Percentiles rank a stretch among this genome's conserved stretches.
phyloP scores from a whole-genome alignment of 345 rosid species.

The Aethionema arabicum region DNA sequence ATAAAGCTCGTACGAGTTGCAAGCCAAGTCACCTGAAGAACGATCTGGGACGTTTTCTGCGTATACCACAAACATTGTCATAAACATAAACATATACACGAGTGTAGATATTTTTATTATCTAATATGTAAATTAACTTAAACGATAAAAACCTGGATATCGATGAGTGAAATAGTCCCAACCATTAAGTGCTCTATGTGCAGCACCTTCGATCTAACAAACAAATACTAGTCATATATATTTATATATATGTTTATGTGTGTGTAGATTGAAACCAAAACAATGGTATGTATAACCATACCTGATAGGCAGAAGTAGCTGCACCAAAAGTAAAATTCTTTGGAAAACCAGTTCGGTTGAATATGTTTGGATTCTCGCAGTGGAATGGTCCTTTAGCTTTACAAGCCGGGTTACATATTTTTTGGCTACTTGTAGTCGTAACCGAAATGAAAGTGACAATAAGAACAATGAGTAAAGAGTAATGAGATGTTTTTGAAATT shows the following conservation, averaged over 20 bases:
- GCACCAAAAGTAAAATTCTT: slow-evolving; percentile 25
- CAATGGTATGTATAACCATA: background rate
- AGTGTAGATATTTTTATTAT: background rate
- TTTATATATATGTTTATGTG: too few species aligned
- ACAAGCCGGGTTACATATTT: slow-evolving; percentile 21
- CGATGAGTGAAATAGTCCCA: slow-evolving; percentile 31
- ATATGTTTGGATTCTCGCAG: slow-evolving; percentile 20
- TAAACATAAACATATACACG: background rate
- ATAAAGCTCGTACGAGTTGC: slow-evolving; percentile 19
- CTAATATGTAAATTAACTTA: background rate
- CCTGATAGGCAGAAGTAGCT: slow-evolving; percentile 31
- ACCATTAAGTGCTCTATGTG: slow-evolving; percentile 26
- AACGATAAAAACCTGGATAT: slow-evolving; percentile 19
- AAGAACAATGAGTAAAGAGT: slow-evolving; percentile 14
- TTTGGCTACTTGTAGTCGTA: slow-evolving; percentile 5
- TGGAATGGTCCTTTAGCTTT: slow-evolving; percentile 26
- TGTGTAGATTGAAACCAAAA: too few species aligned
- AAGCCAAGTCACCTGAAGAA: slow-evolving; percentile 24
- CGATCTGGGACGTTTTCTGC: slow-evolving; percentile 23
- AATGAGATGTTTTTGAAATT: slow-evolving; percentile 8
- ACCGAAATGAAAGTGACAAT: background rate
- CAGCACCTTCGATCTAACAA: slow-evolving; percentile 26
- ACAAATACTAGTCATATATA: background rate
- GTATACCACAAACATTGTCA: background rate
- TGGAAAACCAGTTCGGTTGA: slow-evolving; percentile 21